Evolutionary conservation across 129 eudicot species (phyloP).

Genomic region (Escallonia rubra): DNA sequence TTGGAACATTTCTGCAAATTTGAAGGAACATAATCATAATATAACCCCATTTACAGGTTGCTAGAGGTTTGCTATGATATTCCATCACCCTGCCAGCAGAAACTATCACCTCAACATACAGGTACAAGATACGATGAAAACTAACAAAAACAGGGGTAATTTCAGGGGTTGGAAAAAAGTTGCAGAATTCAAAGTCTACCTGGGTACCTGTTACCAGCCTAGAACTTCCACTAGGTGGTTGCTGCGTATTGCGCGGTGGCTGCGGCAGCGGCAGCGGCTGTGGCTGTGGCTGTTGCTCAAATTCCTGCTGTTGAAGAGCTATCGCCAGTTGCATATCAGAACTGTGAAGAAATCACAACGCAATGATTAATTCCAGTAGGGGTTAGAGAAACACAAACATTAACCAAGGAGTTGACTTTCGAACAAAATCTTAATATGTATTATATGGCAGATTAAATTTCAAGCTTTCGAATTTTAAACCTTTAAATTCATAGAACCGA

Average conservation of each 20-base stretch:
- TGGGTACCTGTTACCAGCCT: constrained; percentile 82
- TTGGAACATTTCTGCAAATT: too few relatives aligned
- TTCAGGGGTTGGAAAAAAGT: too few relatives aligned
- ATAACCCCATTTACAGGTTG: neutral
- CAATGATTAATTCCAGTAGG: neutral
- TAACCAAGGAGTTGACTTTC: too few relatives aligned
- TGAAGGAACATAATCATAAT: neutral
- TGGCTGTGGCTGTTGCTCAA: constrained; percentile 59
- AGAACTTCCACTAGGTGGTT: constrained; percentile 40
- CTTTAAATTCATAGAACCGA: too few relatives aligned
- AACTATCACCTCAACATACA: neutral
- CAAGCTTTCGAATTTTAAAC: too few relatives aligned
- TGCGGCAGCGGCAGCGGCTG: constrained; percentile 55
- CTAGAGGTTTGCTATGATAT: neutral
- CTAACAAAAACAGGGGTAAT: neutral
- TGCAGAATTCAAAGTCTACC: constrained; percentile 29
- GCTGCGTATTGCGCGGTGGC: constrained; percentile 34
- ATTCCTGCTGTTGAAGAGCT: constrained; percentile 90
- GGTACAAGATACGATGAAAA: neutral
- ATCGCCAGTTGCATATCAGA: constrained; percentile 83
- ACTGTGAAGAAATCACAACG: constrained; percentile 37
- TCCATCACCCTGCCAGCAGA: neutral
- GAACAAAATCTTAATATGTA: too few relatives aligned
- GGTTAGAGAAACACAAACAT: too few relatives aligned
- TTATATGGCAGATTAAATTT: too few relatives aligned